Conservation (phyloP, 2,329 filamentous ascomycete genomes). For the Rhexocercosporidium sp. region DNA sequence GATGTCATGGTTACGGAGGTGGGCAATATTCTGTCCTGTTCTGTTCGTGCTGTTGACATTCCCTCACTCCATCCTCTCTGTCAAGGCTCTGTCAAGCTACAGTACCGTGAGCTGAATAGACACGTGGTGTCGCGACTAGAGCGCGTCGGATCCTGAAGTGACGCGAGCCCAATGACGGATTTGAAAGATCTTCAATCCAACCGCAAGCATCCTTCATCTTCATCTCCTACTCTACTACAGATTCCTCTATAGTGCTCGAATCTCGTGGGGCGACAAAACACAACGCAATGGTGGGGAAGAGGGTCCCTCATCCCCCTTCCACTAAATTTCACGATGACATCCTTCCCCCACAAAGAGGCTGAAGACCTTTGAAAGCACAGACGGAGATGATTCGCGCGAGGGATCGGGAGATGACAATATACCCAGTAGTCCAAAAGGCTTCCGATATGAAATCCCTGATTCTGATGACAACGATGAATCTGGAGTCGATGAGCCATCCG, state of each 20-base stretch:
- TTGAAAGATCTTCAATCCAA: neutral
- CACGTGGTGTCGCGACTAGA: constrained; percentile 14
- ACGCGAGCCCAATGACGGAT: too few relatives aligned
- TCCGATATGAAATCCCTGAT: constrained; percentile 45
- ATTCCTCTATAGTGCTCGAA: constrained; percentile 33
- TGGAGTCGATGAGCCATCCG: constrained; percentile 31
- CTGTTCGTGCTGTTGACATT: neutral
- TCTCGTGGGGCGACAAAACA: constrained; percentile 20
- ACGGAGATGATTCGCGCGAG: constrained; percentile 33
- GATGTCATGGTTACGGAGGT: neutral
- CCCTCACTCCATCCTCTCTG: neutral
- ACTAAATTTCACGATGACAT: constrained; percentile 35
- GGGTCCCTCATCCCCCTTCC: constrained; percentile 34
- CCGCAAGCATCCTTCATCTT: neutral
- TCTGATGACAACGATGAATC: constrained; percentile 42
- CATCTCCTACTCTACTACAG: neutral
- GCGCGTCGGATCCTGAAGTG: neutral
- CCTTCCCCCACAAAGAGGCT: constrained; percentile 38
- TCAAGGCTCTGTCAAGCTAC: neutral
- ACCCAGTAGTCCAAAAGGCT: constrained; percentile 19
- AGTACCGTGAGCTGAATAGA: neutral
- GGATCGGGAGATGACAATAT: constrained; percentile 35
- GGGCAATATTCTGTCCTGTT: neutral
- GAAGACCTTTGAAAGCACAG: constrained; percentile 36
- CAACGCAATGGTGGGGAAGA: constrained; percentile 36